Evolutionary conservation across 129 eudicot species (phyloP), one percentile per base, ranked within the genome.

Genomic region (Deinandra increscens): DNA sequence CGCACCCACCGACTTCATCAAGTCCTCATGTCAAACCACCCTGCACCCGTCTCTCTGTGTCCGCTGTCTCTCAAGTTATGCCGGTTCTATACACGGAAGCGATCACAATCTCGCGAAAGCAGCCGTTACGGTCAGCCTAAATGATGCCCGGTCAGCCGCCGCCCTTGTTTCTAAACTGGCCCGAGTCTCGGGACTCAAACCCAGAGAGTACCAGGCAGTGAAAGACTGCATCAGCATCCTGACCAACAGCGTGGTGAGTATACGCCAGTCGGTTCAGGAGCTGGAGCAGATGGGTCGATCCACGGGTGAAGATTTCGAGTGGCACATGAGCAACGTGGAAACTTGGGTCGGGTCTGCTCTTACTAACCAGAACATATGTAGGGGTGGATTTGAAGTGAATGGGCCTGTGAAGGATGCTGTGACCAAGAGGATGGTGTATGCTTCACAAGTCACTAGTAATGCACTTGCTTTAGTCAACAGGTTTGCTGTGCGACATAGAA

Each of bases 331-430:
- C 66, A 86, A 91, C 65, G 87, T 88, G 55, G 87, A 88, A 76
- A 91, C 98, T 0, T 91, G 98, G 98, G 94, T 86, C 0, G 88
- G 91, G 44, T 86, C 97, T 36, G 97, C 95, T 58, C 66, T 87
- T 9, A 91, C 97, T 4, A 68, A 85, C 49, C 86, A 83, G 9
- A 85, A 77, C 81, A 85, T 89, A 42, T 91, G 97, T 31, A 43
- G 76, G 0, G 89, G 87, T 72, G 97, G 95, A 19, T 87, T 91
- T 66, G 67, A 8, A 26, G 37, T 81, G 84, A 75, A 80, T 9
- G 98, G 95, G 3, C 78, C 44, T 33, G 82, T 86, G 8, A 92
- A 86, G 86, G 84, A 45, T 71, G 80, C 73, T 2, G 51, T 92
- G 20, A 78, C 78, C 53, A 68, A 43, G 9, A 80, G 86, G 58